Percentiles rank a stretch among this genome's conserved stretches.
phyloP scores from a whole-genome alignment of 345 rosid genomes.

The Eucalyptus guilfoylei region DNA sequence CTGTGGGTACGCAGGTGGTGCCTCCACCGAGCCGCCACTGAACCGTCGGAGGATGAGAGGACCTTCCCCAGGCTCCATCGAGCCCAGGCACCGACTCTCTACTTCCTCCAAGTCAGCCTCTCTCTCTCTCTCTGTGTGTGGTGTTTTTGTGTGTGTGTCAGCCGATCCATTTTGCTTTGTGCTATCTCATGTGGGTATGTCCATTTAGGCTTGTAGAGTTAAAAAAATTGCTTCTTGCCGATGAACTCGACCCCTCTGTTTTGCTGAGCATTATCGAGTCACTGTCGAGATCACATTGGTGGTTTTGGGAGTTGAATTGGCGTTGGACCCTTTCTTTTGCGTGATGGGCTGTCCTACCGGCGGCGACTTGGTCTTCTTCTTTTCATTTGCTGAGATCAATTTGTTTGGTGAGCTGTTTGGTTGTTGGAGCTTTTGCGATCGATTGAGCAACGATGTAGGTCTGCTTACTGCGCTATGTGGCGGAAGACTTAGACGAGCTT shows the following conservation, averaged over 20 bases:
- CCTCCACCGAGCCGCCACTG: neutral
- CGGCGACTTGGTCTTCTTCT: neutral
- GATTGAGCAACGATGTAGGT: neutral
- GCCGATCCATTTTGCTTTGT: neutral
- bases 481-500: neutral
- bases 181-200: neutral
- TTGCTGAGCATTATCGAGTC: neutral
- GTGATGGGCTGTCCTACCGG: neutral
- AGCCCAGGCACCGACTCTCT: slow-evolving; percentile 45
- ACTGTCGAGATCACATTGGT: neutral
- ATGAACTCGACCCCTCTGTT: neutral
- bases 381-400: neutral
- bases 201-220: neutral
- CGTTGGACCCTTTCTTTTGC: neutral
- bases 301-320: neutral
- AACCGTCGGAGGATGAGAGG: slow-evolving; percentile 17
- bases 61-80: slow-evolving; percentile 31
- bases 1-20: neutral
- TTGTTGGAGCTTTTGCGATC: neutral
- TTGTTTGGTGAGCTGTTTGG: neutral
- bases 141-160: neutral
- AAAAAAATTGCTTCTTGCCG: neutral
- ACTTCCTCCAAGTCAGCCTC: slow-evolving; percentile 22
- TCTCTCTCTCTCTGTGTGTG: neutral
- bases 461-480: neutral